Percentiles rank a stretch among this genome's conserved stretches.
phyloP scores from a whole-genome alignment of 331 rosid genomes.

The Quercus phellos region DNA sequence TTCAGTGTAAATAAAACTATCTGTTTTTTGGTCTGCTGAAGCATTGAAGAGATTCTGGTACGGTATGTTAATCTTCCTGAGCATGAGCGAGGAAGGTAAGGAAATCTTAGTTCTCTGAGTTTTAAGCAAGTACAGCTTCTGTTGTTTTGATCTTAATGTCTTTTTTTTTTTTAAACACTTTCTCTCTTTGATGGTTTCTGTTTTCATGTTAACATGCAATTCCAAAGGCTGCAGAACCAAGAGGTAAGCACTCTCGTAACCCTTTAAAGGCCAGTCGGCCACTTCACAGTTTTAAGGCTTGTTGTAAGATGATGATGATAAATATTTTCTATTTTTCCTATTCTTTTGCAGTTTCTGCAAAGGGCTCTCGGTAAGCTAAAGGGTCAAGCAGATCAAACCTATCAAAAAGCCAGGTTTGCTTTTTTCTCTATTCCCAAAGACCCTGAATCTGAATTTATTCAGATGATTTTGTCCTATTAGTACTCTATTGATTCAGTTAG shows the following conservation, averaged over 20 bases:
- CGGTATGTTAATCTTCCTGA: constrained; percentile 25
- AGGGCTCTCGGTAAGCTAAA: constrained; percentile 16
- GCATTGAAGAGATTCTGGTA: constrained; percentile 30
- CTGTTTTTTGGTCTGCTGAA: neutral
- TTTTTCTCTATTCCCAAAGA: neutral
- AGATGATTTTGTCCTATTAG: neutral
- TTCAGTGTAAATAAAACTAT: neutral
- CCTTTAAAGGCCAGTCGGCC: neutral
- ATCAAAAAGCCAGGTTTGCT: constrained; percentile 17
- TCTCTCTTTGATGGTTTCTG: neutral
- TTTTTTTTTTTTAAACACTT: neutral
- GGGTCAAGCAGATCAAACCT: constrained; percentile 13
- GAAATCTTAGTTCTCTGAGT: neutral
- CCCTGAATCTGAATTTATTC: neutral
- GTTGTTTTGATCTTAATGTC: neutral
- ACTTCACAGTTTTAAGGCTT: neutral
- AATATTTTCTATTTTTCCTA: too few species aligned
- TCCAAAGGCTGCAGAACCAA: constrained; percentile 24
- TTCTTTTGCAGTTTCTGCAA: constrained; percentile 19
- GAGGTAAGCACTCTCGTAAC: constrained; percentile 12
- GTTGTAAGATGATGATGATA: neutral
- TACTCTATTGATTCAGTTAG: neutral
- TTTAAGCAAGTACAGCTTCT: neutral
- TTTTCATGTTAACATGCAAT: neutral
- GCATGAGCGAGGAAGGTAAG: constrained; percentile 27